Conservation (phyloP, 257 asterid species). For the Paulownia fortunei region DNA sequence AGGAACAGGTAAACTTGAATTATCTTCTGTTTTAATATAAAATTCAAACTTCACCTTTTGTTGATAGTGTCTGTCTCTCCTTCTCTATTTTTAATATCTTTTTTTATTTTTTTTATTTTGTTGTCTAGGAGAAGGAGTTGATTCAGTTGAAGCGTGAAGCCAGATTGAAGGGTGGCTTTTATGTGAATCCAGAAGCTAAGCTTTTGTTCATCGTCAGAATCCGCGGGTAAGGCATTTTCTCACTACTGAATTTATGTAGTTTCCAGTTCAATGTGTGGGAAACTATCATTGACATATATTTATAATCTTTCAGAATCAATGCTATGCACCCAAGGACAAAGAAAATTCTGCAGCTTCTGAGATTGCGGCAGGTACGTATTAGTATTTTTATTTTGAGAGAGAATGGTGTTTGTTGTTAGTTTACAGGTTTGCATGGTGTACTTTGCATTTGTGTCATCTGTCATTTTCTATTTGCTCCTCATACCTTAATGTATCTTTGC, state of each 20-base stretch:
- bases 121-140: slow-evolving; percentile 58
- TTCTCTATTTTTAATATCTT: background rate
- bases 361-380: slow-evolving; percentile 61
- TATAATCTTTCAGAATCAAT: slow-evolving; percentile 53
- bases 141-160: slow-evolving; percentile 77
- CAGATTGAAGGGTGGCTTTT: slow-evolving; percentile 83
- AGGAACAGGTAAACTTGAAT: slow-evolving; percentile 43
- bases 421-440: background rate
- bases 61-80: background rate
- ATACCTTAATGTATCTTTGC: background rate
- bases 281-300: background rate
- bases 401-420: background rate
- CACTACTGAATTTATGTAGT: background rate
- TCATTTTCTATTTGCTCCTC: background rate
- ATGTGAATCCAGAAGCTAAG: slow-evolving; percentile 76
- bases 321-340: slow-evolving; percentile 75
- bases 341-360: slow-evolving; percentile 73
- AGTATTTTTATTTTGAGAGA: background rate
- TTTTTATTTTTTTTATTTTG: background rate
- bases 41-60: too few relatives aligned
- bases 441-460: background rate
- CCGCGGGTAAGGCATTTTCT: slow-evolving; percentile 58
- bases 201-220: slow-evolving; percentile 67
- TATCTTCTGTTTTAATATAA: background rate
- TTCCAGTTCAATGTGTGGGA: background rate